Base-by-base conservation (phyloP, 148 eudicot species). In the Nepenthes gracilis region DNA sequence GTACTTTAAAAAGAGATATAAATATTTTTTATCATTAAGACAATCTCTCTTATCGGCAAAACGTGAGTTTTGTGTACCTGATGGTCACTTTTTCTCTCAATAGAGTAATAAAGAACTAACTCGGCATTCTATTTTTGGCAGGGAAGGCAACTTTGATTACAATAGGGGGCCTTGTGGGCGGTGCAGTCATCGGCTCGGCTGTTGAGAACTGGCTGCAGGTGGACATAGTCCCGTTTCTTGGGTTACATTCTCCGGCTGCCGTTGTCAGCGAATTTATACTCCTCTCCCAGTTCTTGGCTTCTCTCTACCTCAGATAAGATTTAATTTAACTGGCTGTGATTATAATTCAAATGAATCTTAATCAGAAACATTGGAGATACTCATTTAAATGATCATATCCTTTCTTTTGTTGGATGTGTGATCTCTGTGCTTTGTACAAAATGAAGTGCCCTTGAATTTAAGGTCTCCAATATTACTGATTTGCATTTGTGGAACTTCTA, bases 201-300 rank as follows among this genome's bases (percentile, higher is more conserved):
- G 86, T 93, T 38, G 99, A 93, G 70, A 93, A 72, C 71, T 93
- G 89, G 97, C 80, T 93, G 77, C 99, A 93, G 74, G 99, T 93
- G 64, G 99, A 93, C 68, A 85, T 93, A 49, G 99, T 93, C 61
- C 97, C 99, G 38, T 89, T 93, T 69, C 83, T 89, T 14, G 92
- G 97, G 59, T 71, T 93, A 66, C 95, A 81, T 67, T 78, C 92
- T 55, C 97, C 99, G 34, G 96, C 95, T 47, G 89, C 86, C 14
- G 85, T 89, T 57, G 81, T 93, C 70, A 75, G 92, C 67, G 99
- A 93, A 78, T 93, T 93, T 62, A 66, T 88, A 67, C 73, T 93
- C 68, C 49, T 93, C 58, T 93, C 98, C 33, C 98, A 93, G 65
- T 83, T 93, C 67, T 68, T 93, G 71, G 80, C 86, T 69, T 93